Conservation (phyloP, 805 yeast species). For the Metschnikowia kofuensis region DNA sequence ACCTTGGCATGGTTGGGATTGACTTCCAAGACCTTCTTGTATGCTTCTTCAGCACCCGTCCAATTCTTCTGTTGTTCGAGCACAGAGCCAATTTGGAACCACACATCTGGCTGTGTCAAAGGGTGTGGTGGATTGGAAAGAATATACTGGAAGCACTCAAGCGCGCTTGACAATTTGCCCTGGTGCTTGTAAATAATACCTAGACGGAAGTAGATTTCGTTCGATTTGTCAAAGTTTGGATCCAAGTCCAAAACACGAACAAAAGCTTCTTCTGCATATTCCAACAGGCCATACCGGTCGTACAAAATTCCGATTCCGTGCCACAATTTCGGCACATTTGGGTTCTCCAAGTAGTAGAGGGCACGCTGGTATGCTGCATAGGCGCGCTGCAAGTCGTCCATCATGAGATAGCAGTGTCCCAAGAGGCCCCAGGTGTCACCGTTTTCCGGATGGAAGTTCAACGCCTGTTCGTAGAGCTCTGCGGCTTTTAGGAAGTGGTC, state of each 20-base stretch:
- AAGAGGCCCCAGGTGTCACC: conserved; percentile 97
- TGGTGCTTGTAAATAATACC: conserved; percentile 97
- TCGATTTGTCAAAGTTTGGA: conserved; percentile 93
- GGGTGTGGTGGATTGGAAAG: conserved; percentile 92
- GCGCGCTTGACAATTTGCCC: conserved; percentile 76
- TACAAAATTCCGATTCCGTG: conserved; percentile 97
- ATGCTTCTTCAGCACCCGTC: conserved; percentile 90
- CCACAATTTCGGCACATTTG: conserved; percentile 96
- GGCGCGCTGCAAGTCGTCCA: conserved; percentile 93
- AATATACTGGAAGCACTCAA: conserved; percentile 94
- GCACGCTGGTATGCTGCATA: conserved; percentile 97
- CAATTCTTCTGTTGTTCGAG: conserved; percentile 91
- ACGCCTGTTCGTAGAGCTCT: conserved; percentile 85
- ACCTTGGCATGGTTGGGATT: conserved; percentile 96
- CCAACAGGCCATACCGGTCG: conserved; percentile 93
- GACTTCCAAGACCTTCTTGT: conserved; percentile 84
- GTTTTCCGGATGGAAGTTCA: conserved; percentile 76
- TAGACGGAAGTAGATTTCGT: conserved; percentile 91
- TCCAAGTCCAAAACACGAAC: conserved; percentile 94
- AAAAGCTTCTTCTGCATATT: conserved; percentile 98
- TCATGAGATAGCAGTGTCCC: conserved; percentile 95
- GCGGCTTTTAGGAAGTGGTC: conserved; percentile 94
- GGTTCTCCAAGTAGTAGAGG: conserved; percentile 81
- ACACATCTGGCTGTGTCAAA: conserved; percentile 91
- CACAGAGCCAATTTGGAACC: conserved; percentile 98